Evolutionary conservation across 1,139 yeast species (phyloP), one percentile per base, ranked within the genome.

Genomic region (Hyphopichia burtonii): DNA sequence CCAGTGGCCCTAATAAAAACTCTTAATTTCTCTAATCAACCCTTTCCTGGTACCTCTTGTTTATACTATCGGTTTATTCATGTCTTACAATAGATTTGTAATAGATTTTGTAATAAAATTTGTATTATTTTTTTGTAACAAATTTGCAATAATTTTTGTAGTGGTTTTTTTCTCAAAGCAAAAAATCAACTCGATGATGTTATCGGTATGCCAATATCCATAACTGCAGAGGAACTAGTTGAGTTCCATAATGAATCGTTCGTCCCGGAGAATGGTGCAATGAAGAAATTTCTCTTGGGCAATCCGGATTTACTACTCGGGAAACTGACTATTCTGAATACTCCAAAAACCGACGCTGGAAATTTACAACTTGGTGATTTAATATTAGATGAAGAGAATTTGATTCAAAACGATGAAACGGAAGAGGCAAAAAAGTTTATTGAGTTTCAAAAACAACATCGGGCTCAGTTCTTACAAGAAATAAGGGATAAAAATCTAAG

Each of bases 391-490:
- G 41, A 54, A 2, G 54, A 54, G 2, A 52, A 52, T 2, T 41
- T 58, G 12, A 47, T 47, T 5, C 40, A 44, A 9, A 40, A 45
- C 2, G 31, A 16, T 31, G 34, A 31, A 8, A 49, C 51, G 23
- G 56, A 48, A 36, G 37, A 41, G 4, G 51, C 46, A 3, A 53
- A 52, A 34, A 49, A 49, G 10, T 65, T 51, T 42, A 10, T 58
- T 10, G 48, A 42, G 23, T 38, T 48, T 5, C 63, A 56, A 40
- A 41, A 49, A 34, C 40, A 44, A 4, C 70, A 65, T 40, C 48
- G 43, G 33, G 44, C 41, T 12, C 52, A 52, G 30, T 66, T 66
- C 40, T 39, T 55, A 19, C 42, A 53, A 25, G 70, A 66, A 41
- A 54, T 65, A 7, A 35, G 49, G 32, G 46, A 49, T 10, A 57